A percentile compares a stretch with the other conserved stretches of the same genome.
phyloP scores from a whole-genome alignment of 1,139 yeast genomes.

The Debaryomyces coudertii region DNA sequence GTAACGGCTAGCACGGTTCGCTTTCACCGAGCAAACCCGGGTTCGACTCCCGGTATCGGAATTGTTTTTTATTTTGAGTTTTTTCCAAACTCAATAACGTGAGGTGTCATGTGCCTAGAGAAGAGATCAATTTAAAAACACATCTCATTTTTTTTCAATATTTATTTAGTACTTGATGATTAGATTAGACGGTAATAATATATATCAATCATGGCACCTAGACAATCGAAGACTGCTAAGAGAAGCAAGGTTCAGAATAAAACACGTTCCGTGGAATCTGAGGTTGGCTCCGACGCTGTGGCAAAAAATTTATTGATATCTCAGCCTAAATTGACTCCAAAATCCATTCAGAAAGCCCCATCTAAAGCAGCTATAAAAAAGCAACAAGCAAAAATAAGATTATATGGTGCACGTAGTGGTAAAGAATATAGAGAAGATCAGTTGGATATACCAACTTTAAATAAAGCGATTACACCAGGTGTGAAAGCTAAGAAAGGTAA shows the following conservation, averaged over 20 bases:
- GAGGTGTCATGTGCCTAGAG: neutral
- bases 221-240: constrained; percentile 63
- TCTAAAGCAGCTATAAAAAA: constrained; percentile 61
- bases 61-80: constrained; percentile 29
- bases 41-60: constrained; percentile 85
- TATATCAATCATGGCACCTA: constrained; percentile 46
- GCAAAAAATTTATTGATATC: constrained; percentile 67
- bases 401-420: constrained; percentile 71
- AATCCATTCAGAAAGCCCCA: constrained; percentile 54
- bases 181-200: neutral
- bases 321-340: constrained; percentile 67
- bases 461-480: constrained; percentile 85
- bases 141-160: constrained; percentile 8
- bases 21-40: constrained; percentile 84
- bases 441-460: constrained; percentile 74
- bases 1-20: constrained; percentile 85
- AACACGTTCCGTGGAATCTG: constrained; percentile 63
- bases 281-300: constrained; percentile 61
- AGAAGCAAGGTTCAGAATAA: constrained; percentile 55
- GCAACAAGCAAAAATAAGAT: constrained; percentile 62
- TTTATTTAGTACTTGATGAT: neutral
- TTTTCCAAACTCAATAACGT: neutral
- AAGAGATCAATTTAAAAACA: neutral
- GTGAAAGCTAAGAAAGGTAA: constrained; percentile 77
- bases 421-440: constrained; percentile 76